Percentiles rank a stretch among this genome's conserved stretches.
Conservation (phyloP, 495 filamentous ascomycete species). For the Penicillium waksmanii region DNA sequence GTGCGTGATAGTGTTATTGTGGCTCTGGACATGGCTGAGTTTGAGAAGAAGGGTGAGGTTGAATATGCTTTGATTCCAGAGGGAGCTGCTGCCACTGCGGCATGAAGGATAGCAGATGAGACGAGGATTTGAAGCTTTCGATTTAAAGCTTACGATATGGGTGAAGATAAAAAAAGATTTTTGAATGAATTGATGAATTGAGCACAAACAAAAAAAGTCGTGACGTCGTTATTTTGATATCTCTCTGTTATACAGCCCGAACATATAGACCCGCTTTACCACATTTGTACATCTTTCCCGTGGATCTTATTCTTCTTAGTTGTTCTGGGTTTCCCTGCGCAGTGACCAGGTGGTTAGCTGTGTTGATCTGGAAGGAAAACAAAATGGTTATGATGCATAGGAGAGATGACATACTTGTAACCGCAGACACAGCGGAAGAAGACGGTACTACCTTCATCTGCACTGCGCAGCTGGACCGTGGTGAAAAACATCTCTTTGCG, state of each 20-base stretch:
- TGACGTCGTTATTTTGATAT: conserved; percentile 39
- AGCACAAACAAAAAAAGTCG: conserved; percentile 26
- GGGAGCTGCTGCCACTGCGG: conserved; percentile 38
- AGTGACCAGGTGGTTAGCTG: conserved; percentile 21
- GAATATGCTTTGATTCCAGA: conserved; percentile 92
- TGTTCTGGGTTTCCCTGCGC: conserved; percentile 46
- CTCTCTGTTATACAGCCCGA: conserved; percentile 35
- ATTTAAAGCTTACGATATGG: too few relatives aligned
- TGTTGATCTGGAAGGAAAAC: neutral
- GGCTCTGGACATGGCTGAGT: conserved; percentile 97
- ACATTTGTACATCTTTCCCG: conserved; percentile 29
- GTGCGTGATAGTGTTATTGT: conserved; percentile 95
- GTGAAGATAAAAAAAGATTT: neutral
- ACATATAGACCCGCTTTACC: conserved; percentile 28
- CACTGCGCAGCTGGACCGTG: conserved; percentile 83
- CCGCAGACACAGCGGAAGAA: conserved; percentile 88
- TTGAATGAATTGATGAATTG: conserved; percentile 19
- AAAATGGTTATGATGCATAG: neutral
- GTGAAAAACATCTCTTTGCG: conserved; percentile 82
- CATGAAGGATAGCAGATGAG: conserved; percentile 27
- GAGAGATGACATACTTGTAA: conserved; percentile 63
- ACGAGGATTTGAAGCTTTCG: neutral
- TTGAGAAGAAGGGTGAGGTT: conserved; percentile 82
- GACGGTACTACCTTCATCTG: conserved; percentile 92
- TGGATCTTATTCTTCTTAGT: conserved; percentile 30